These are phyloP conservation scores for Trichoderma asperellum DNA, from an alignment of 2,329 filamentous ascomycete species.

Conservation along the genomic window DNA sequence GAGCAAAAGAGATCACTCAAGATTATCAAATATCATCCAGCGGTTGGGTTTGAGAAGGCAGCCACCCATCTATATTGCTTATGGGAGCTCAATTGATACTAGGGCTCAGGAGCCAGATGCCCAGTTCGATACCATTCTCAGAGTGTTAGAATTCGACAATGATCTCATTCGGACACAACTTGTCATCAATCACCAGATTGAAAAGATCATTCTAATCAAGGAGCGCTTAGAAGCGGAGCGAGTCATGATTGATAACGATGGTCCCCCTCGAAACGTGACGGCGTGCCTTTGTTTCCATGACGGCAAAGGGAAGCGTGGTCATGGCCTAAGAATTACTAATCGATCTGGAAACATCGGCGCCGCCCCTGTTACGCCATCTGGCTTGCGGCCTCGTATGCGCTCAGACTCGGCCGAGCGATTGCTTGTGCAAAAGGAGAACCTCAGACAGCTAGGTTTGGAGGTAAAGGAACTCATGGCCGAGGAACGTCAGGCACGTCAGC, in stretches of 20 bases:
- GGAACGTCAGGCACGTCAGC: slow-evolving; percentile 52
- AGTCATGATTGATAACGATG: slow-evolving; percentile 66
- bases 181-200: slow-evolving; percentile 80
- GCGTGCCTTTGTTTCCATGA: slow-evolving; percentile 73
- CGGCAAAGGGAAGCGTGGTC: slow-evolving; percentile 54
- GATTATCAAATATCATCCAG: slow-evolving; percentile 68
- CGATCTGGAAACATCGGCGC: slow-evolving; percentile 48
- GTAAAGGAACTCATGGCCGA: slow-evolving; percentile 56
- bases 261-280: slow-evolving; percentile 69
- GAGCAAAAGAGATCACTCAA: slow-evolving; percentile 73
- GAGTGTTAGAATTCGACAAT: slow-evolving; percentile 81
- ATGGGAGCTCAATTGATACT: slow-evolving; percentile 44
- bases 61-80: slow-evolving; percentile 47
- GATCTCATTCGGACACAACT: slow-evolving; percentile 77
- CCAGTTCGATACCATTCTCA: slow-evolving; percentile 75
- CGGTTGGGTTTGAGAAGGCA: slow-evolving; percentile 56
- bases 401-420: slow-evolving; percentile 74
- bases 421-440: slow-evolving; percentile 51
- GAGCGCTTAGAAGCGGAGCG: slow-evolving; percentile 67
- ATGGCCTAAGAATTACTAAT: slow-evolving; percentile 62
- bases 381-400: slow-evolving; percentile 71
- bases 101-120: slow-evolving; percentile 68
- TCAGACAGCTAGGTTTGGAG: slow-evolving; percentile 60
- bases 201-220: slow-evolving; percentile 80
- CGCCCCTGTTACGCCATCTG: slow-evolving; percentile 52